phyloP scores from a whole-genome alignment of 2,329 filamentous ascomycete species.

The Myriosclerotinia scirpicola region DNA sequence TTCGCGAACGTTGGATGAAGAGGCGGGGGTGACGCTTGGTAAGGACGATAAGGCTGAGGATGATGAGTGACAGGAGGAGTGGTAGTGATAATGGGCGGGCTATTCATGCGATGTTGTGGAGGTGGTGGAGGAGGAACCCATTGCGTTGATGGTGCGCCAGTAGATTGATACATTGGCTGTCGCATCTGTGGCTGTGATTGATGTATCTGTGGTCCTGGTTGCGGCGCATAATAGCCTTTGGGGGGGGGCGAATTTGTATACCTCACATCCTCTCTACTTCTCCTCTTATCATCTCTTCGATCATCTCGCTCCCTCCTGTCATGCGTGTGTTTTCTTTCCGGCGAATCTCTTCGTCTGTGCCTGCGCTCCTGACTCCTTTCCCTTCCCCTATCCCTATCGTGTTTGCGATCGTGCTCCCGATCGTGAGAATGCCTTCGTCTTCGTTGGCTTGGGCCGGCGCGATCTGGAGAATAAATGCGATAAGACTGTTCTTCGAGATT shows the following conservation, averaged over 20 bases:
- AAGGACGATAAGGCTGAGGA: background rate
- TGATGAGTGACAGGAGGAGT: background rate
- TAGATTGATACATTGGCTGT: background rate
- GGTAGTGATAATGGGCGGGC: conserved; percentile 7
- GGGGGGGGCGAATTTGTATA: conserved; percentile 8
- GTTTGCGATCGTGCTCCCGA: background rate
- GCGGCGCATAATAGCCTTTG: conserved; percentile 9
- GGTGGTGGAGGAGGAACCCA: conserved; percentile 21
- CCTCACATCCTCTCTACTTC: conserved; percentile 18
- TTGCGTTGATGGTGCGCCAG: background rate
- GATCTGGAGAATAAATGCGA: conserved; percentile 23
- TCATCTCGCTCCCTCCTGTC: conserved; percentile 9
- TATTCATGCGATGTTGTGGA: conserved; percentile 13
- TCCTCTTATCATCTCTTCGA: conserved; percentile 17
- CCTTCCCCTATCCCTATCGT: background rate
- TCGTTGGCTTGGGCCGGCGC: conserved; percentile 14
- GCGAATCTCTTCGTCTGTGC: conserved; percentile 9
- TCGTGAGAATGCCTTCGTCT: conserved; percentile 20
- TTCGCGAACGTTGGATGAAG: conserved; percentile 17
- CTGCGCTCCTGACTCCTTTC: conserved; percentile 18
- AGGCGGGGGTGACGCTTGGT: background rate
- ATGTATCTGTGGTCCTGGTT: background rate
- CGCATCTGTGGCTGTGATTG: background rate
- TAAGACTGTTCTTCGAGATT: conserved; percentile 27
- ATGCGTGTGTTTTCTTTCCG: conserved; percentile 15